These are phyloP conservation scores for Gymnopilus junonius DNA, from an alignment of 768 basidiomycete species.

Conservation along the genomic window DNA sequence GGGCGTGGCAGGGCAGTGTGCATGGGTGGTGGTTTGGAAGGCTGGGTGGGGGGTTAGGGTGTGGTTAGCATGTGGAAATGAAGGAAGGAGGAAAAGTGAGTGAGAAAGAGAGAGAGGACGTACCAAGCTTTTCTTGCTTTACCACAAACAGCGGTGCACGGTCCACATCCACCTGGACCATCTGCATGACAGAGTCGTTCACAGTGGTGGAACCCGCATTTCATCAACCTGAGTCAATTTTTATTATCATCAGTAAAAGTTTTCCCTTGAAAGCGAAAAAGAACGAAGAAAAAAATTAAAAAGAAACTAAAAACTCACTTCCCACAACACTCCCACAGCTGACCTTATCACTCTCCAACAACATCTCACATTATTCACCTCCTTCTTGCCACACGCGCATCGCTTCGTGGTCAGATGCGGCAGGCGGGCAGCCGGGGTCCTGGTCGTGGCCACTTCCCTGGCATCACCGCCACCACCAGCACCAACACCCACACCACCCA, in stretches of 20 bases:
- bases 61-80: not conserved
- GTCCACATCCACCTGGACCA: constrained; percentile 79
- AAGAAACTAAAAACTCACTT: constrained; percentile 63
- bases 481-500: too few relatives aligned
- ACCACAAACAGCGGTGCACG: constrained; percentile 78
- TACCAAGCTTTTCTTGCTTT: constrained; percentile 88
- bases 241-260: not conserved
- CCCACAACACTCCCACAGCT: constrained; percentile 86
- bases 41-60: constrained; percentile 43
- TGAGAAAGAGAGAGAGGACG: constrained; percentile 33
- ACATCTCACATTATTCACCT: constrained; percentile 80
- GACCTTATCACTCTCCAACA: constrained; percentile 75
- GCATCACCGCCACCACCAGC: too few relatives aligned
- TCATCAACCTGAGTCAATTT: constrained; percentile 68
- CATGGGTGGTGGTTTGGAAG: constrained; percentile 78
- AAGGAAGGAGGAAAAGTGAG: not conserved
- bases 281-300: not conserved
- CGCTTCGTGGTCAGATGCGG: constrained; percentile 75
- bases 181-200: constrained; percentile 82
- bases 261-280: not conserved
- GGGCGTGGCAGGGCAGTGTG: constrained; percentile 88
- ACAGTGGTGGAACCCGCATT: constrained; percentile 92
- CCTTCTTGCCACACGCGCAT: constrained; percentile 91
- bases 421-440: constrained; percentile 71
- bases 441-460: too few relatives aligned